Conservation (phyloP, 2,329 filamentous ascomycete species). For the Phialocephala sp. region DNA sequence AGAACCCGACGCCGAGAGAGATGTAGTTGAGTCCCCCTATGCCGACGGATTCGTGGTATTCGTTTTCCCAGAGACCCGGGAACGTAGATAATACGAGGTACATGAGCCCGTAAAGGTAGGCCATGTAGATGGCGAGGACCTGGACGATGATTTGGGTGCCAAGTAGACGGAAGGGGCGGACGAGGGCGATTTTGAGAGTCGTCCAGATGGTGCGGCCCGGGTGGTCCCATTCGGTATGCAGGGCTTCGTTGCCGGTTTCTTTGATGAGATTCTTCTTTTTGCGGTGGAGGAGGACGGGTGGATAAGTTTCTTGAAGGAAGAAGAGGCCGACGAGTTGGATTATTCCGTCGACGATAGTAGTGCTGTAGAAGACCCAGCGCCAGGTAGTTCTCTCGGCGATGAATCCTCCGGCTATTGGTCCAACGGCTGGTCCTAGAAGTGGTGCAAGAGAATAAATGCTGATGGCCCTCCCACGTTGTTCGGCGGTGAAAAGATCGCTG, state of each 20-base stretch:
- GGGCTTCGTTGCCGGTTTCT: slow-evolving; percentile 55
- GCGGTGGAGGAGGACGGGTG: slow-evolving; percentile 52
- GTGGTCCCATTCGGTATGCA: slow-evolving; percentile 56
- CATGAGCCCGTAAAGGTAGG: slow-evolving; percentile 57
- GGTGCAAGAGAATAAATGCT: slow-evolving; percentile 43
- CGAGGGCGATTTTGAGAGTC: slow-evolving; percentile 49
- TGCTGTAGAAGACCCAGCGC: slow-evolving; percentile 60
- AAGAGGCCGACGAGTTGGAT: slow-evolving; percentile 51
- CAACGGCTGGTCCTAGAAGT: slow-evolving; percentile 43
- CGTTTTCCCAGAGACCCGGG: slow-evolving; percentile 58
- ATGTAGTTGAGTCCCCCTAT: slow-evolving; percentile 64
- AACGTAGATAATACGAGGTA: slow-evolving; percentile 66
- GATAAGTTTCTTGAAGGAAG: slow-evolving; percentile 55
- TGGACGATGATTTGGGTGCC: slow-evolving; percentile 59
- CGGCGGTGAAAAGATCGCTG: slow-evolving; percentile 53
- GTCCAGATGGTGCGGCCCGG: slow-evolving; percentile 42
- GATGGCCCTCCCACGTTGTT: slow-evolving; percentile 53
- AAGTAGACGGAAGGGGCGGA: slow-evolving; percentile 56
- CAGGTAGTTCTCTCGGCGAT: slow-evolving; percentile 54
- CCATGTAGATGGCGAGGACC: slow-evolving; percentile 57
- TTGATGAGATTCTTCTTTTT: slow-evolving; percentile 52
- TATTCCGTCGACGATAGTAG: slow-evolving; percentile 51
- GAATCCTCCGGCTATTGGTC: slow-evolving; percentile 57
- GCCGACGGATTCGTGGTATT: slow-evolving; percentile 61
- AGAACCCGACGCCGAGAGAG: slow-evolving; percentile 52